Percentiles rank a stretch among this genome's conserved stretches.
Conservation (phyloP, 768 basidiomycete species). For the Trametes gibbosa region DNA sequence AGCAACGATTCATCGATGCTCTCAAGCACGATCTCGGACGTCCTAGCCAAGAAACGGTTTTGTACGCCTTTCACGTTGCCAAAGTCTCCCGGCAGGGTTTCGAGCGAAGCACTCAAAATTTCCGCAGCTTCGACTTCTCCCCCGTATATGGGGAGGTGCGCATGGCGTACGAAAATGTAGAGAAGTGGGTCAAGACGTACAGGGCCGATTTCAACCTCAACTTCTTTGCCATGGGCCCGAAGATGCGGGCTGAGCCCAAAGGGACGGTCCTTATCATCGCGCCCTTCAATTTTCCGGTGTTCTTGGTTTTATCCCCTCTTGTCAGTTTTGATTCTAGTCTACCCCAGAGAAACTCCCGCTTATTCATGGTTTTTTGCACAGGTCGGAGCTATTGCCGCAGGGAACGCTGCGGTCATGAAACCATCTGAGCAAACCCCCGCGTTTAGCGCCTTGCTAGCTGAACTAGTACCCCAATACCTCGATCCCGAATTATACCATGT, state of each 20-base stretch:
- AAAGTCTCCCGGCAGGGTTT: background rate
- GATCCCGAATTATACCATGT: constrained; percentile 64
- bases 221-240: constrained; percentile 58
- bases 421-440: constrained; percentile 70
- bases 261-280: constrained; percentile 67
- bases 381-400: constrained; percentile 73
- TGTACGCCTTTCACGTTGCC: constrained; percentile 34
- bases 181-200: constrained; percentile 72
- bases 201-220: constrained; percentile 53
- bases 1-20: constrained; percentile 54
- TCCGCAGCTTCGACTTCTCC: constrained; percentile 57
- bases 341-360: too few relatives aligned
- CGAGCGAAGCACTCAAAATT: background rate
- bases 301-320: constrained; percentile 53
- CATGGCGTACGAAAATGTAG: constrained; percentile 58
- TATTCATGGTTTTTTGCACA: too few relatives aligned
- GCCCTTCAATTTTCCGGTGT: constrained; percentile 77
- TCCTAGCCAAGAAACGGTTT: constrained; percentile 53
- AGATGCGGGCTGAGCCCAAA: constrained; percentile 73
- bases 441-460: constrained; percentile 53
- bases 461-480: constrained; percentile 73
- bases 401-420: constrained; percentile 69
- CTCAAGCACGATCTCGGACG: constrained; percentile 62
- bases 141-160: constrained; percentile 51
- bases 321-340: constrained; percentile 34